Evolutionary conservation across 768 basidiomycete genomes (phyloP).

Genomic region (Myochromella boudieri): DNA sequence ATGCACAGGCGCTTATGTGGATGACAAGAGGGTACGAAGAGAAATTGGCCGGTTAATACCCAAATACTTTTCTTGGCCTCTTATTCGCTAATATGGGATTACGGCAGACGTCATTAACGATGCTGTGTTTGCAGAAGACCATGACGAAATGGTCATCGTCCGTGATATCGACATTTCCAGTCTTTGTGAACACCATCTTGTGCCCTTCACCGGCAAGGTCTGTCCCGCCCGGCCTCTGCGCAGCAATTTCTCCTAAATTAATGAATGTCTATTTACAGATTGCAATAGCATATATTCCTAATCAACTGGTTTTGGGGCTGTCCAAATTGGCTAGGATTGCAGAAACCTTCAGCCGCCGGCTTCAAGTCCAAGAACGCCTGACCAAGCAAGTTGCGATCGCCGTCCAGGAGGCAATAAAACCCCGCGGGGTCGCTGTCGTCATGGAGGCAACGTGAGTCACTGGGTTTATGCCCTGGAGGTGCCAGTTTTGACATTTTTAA

Average conservation of each 20-base stretch:
- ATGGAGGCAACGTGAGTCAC: slow-evolving; percentile 91
- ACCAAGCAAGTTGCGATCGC: slow-evolving; percentile 98
- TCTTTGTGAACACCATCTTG: slow-evolving; percentile 97
- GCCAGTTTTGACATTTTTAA: slow-evolving; percentile 7
- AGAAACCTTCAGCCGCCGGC: slow-evolving; percentile 92
- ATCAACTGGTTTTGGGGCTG: slow-evolving; percentile 88
- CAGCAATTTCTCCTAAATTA: slow-evolving; percentile 19
- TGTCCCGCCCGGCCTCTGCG: slow-evolving; percentile 23
- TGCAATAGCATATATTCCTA: slow-evolving; percentile 97
- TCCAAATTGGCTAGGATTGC: slow-evolving; percentile 97
- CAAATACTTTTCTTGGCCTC: slow-evolving; percentile 17
- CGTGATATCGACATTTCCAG: slow-evolving; percentile 97
- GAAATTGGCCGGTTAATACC: slow-evolving; percentile 69
- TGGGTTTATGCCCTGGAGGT: slow-evolving; percentile 7
- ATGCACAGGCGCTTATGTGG: slow-evolving; percentile 97
- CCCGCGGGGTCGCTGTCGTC: slow-evolving; percentile 96
- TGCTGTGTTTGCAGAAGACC: slow-evolving; percentile 97
- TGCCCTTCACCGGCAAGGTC: slow-evolving; percentile 97
- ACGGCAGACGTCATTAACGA: slow-evolving; percentile 92
- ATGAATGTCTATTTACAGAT: slow-evolving; percentile 51
- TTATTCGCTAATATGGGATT: slow-evolving; percentile 14
- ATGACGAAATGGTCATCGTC: slow-evolving; percentile 99
- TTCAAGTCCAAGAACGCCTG: slow-evolving; percentile 96
- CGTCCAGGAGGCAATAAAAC: slow-evolving; percentile 98
- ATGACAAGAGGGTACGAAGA: slow-evolving; percentile 99